Evolutionary conservation across 371 early-diverging fungal genomes (phyloP).

Genomic region (Mortierella sp.): DNA sequence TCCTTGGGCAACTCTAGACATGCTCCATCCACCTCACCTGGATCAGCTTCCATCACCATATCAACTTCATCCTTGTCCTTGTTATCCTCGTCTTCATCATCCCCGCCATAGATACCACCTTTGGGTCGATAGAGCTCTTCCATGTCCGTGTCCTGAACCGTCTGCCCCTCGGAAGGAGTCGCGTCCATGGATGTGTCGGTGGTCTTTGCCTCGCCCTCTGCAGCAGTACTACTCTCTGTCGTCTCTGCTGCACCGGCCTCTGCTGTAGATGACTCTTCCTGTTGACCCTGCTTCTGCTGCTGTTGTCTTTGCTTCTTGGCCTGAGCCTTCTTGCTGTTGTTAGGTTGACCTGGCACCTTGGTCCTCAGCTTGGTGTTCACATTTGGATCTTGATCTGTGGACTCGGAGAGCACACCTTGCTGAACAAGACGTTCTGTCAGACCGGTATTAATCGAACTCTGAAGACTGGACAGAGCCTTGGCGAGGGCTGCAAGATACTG

Average conservation of each 20-base stretch:
- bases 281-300: conserved; percentile 7
- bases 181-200: conserved; percentile 6
- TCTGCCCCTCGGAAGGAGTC: neutral
- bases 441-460: conserved; percentile 39
- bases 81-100: conserved; percentile 30
- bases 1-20: conserved; percentile 50
- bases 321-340: conserved; percentile 47
- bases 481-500: conserved; percentile 34
- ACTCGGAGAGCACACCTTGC: conserved; percentile 32
- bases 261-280: conserved; percentile 6
- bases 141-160: conserved; percentile 4
- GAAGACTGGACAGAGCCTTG: conserved; percentile 26
- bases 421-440: conserved; percentile 42
- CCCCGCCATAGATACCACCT: conserved; percentile 26
- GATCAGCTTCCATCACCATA: conserved; percentile 51
- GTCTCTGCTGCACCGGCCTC: neutral
- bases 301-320: conserved; percentile 31
- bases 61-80: conserved; percentile 48
- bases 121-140: conserved; percentile 19
- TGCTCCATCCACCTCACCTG: conserved; percentile 50
- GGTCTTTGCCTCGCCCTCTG: neutral
- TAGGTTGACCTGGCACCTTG: conserved; percentile 49
- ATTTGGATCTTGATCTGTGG: conserved; percentile 9
- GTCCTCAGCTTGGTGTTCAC: conserved; percentile 47
- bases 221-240: neutral